phyloP scores from a whole-genome alignment of 2,329 filamentous ascomycete species.

The Pseudocercospora pini-densiflorae region DNA sequence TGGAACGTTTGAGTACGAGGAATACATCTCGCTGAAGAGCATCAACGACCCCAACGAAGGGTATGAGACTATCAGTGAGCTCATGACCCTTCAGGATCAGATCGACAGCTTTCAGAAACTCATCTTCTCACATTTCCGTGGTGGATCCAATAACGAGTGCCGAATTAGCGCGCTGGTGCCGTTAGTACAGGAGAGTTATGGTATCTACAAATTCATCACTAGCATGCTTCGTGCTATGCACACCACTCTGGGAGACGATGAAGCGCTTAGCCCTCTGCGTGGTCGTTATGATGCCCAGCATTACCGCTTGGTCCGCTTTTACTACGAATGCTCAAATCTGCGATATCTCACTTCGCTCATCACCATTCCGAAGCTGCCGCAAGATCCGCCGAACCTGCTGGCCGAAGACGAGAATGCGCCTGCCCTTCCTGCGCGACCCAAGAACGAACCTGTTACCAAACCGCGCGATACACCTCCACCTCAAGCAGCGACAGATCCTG shows the following conservation, averaged over 20 bases:
- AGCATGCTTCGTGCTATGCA: conserved; percentile 99
- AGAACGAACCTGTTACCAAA: conserved; percentile 69
- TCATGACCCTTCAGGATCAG: conserved; percentile 96
- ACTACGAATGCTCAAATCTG: conserved; percentile 98
- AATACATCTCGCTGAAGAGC: conserved; percentile 96
- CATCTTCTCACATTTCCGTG: conserved; percentile 95
- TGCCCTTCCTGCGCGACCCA: conserved; percentile 76
- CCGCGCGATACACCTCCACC: conserved; percentile 68
- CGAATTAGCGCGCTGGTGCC: conserved; percentile 92
- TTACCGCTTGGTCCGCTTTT: conserved; percentile 95
- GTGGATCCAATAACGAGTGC: conserved; percentile 92
- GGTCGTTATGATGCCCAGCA: conserved; percentile 93
- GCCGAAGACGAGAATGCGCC: conserved; percentile 79
- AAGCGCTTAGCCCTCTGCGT: conserved; percentile 85
- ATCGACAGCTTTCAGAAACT: conserved; percentile 99
- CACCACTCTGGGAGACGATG: conserved; percentile 84
- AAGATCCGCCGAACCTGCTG: conserved; percentile 88
- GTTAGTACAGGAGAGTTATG: conserved; percentile 95
- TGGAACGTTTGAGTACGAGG: conserved; percentile 98
- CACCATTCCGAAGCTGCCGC: conserved; percentile 91
- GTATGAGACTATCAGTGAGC: conserved; percentile 91
- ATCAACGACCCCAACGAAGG: conserved; percentile 99
- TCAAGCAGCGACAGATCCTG: conserved; percentile 77
- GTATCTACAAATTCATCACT: conserved; percentile 99
- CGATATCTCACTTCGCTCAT: conserved; percentile 96